Evolutionary conservation across 2,329 filamentous ascomycete species (phyloP).

Genomic region (Blumeria hordei): DNA sequence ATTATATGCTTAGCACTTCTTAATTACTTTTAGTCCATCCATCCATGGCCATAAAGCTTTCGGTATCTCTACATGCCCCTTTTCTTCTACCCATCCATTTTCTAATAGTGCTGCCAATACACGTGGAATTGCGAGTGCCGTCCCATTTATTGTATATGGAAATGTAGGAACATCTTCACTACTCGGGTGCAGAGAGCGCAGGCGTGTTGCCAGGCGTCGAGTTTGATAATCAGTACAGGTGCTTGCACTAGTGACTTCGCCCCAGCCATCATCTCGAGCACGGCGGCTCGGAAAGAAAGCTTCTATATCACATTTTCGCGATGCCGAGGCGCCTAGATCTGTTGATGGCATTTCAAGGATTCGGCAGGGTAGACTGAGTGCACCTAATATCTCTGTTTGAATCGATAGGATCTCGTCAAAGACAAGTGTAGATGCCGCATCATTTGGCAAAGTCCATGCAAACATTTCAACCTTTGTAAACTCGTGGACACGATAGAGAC

Average conservation of each 20-base stretch:
- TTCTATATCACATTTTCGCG: slow-evolving; percentile 78
- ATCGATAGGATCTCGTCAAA: slow-evolving; percentile 74
- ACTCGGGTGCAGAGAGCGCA: slow-evolving; percentile 16
- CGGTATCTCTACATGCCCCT: slow-evolving; percentile 46
- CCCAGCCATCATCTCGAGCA: slow-evolving; percentile 50
- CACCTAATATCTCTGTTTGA: slow-evolving; percentile 59
- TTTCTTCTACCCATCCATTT: slow-evolving; percentile 61
- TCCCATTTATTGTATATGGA: slow-evolving; percentile 83
- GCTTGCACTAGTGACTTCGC: slow-evolving; percentile 75
- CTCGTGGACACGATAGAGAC: slow-evolving; percentile 88
- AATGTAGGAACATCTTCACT: slow-evolving; percentile 23
- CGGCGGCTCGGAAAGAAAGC: slow-evolving; percentile 70
- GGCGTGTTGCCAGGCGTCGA: slow-evolving; percentile 51
- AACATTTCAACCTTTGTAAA: slow-evolving; percentile 98
- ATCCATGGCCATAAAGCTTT: slow-evolving; percentile 65
- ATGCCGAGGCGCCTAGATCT: slow-evolving; percentile 75
- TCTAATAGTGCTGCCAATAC: slow-evolving; percentile 77
- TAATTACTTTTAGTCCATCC: slow-evolving; percentile 26
- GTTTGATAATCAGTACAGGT: slow-evolving; percentile 92
- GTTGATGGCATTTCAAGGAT: slow-evolving; percentile 77
- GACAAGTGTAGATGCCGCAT: slow-evolving; percentile 24
- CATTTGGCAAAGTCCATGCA: slow-evolving; percentile 52
- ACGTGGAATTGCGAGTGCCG: slow-evolving; percentile 72
- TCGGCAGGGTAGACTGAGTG: slow-evolving; percentile 61
- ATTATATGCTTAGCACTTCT: no score